A percentile compares a stretch with the other conserved stretches of the same genome.
These are phyloP conservation scores for Tylopilus intermedius DNA, from an alignment of 768 basidiomycete genomes.

Conservation along the genomic window DNA sequence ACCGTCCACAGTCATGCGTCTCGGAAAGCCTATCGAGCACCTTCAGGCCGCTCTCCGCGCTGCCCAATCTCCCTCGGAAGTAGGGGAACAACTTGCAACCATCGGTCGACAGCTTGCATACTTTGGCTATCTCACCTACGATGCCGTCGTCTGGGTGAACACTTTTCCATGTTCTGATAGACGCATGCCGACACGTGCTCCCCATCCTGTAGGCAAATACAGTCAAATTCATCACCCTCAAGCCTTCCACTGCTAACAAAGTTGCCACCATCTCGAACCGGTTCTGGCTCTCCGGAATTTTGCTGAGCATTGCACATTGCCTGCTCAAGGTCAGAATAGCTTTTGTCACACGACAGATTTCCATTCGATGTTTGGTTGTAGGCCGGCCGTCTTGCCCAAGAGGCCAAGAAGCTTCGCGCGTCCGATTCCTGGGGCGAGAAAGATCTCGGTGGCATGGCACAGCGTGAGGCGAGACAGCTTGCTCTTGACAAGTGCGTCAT, in stretches of 20 bases:
- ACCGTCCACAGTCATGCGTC: constrained; percentile 65
- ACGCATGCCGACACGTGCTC: neutral
- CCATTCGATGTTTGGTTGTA: constrained; percentile 20
- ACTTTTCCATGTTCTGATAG: neutral
- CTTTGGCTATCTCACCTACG: constrained; percentile 81
- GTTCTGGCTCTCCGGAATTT: constrained; percentile 86
- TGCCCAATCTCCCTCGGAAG: constrained; percentile 46
- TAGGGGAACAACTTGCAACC: constrained; percentile 70
- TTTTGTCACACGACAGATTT: neutral
- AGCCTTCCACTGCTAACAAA: constrained; percentile 55
- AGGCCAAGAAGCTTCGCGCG: constrained; percentile 48
- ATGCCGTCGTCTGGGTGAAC: constrained; percentile 82
- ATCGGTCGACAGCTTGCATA: constrained; percentile 84
- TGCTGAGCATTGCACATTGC: constrained; percentile 70
- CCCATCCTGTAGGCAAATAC: constrained; percentile 48
- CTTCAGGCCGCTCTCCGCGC: constrained; percentile 84
- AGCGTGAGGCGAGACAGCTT: constrained; percentile 60
- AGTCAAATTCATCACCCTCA: constrained; percentile 58
- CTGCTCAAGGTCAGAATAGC: constrained; percentile 52
- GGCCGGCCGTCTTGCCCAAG: constrained; percentile 58
- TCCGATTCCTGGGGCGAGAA: constrained; percentile 54
- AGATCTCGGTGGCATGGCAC: constrained; percentile 59
- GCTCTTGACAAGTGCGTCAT: constrained; percentile 48
- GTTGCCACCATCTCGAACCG: constrained; percentile 66
- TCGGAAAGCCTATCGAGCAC: constrained; percentile 93